Percentiles rank a stretch among this genome's conserved stretches.
Evolutionary conservation across 306 rosid genomes (phyloP).

Genomic region (Sesbania bispinosa): DNA sequence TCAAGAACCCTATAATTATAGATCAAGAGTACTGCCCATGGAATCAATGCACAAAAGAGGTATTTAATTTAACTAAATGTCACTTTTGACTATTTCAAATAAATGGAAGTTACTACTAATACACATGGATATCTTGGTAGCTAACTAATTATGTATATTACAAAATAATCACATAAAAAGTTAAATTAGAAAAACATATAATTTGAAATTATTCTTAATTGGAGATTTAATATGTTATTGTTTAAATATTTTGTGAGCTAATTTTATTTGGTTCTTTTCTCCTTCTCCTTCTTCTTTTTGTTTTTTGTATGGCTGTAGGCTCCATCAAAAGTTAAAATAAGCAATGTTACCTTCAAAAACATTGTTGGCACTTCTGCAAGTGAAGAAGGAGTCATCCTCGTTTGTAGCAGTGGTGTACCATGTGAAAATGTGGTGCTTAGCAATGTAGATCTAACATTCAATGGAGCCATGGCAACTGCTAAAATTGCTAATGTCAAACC

Average conservation of each 20-base stretch:
- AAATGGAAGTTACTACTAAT: background rate
- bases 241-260: background rate
- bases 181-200: background rate
- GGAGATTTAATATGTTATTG: background rate
- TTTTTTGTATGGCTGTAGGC: background rate
- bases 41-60: constrained; percentile 27
- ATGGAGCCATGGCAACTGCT: background rate
- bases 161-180: background rate
- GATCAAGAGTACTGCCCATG: constrained; percentile 47
- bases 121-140: background rate
- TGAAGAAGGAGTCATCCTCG: background rate
- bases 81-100: background rate
- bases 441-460: background rate
- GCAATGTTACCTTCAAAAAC: constrained; percentile 34
- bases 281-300: background rate
- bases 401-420: constrained; percentile 10
- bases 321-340: constrained; percentile 39
- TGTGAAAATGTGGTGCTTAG: background rate
- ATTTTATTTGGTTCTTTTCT: background rate
- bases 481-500: background rate
- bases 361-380: constrained; percentile 24
- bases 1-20: constrained; percentile 30
- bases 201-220: too few species aligned
- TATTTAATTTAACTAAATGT: background rate
- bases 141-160: background rate